These are phyloP conservation scores for Thermomyces lanuginosus DNA, from an alignment of 2,329 filamentous ascomycete genomes.

Conservation along the genomic window DNA sequence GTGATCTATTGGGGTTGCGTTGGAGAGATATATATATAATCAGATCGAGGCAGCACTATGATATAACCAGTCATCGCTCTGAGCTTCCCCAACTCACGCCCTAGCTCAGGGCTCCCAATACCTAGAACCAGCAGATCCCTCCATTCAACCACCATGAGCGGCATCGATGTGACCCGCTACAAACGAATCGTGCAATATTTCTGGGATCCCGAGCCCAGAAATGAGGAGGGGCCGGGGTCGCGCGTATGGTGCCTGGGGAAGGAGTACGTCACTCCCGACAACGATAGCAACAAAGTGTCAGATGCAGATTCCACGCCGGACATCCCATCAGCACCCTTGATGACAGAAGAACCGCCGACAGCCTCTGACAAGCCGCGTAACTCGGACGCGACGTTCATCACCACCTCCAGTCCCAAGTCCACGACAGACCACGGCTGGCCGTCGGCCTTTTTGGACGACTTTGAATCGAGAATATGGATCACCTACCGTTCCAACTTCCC, in stretches of 20 bases:
- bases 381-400: not conserved
- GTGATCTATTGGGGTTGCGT: too few relatives aligned
- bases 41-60: too few relatives aligned
- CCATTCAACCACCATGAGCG: constrained; percentile 35
- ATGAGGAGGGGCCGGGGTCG: constrained; percentile 50
- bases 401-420: too few relatives aligned
- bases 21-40: too few relatives aligned
- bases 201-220: constrained; percentile 77
- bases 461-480: constrained; percentile 89
- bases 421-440: constrained; percentile 51
- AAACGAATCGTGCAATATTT: constrained; percentile 79
- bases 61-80: too few relatives aligned
- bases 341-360: not conserved
- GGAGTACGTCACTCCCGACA: constrained; percentile 32
- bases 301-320: not conserved
- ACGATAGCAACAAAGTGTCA: constrained; percentile 1
- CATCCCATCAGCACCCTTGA: too few relatives aligned
- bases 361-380: constrained; percentile 2
- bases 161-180: constrained; percentile 58
- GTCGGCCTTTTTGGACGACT: constrained; percentile 69
- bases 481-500: constrained; percentile 83
- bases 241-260: constrained; percentile 72
- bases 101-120: too few relatives aligned
- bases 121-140: too few relatives aligned
- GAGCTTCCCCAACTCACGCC: too few relatives aligned